Evolutionary conservation across 306 rosid species (phyloP).

Genomic region (Castanea mollissima): DNA sequence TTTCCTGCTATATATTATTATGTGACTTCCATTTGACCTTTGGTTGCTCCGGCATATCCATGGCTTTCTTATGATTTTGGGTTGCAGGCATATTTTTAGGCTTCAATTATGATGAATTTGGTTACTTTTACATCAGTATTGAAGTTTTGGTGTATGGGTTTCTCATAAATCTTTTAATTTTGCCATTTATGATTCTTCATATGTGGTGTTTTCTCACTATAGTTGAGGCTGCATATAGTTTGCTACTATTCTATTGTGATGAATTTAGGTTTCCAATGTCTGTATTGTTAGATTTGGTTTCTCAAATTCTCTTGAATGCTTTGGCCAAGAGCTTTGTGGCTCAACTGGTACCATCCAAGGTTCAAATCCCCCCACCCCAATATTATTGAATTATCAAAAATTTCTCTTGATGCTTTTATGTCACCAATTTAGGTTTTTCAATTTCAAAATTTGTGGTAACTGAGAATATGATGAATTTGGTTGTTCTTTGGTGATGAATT

Average conservation of each 20-base stretch:
- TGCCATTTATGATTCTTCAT: not conserved
- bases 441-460: not conserved
- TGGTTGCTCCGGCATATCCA: not conserved
- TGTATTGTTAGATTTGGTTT: not conserved
- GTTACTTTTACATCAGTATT: not conserved
- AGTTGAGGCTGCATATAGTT: not conserved
- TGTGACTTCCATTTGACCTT: not conserved
- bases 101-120: not conserved
- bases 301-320: not conserved
- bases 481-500: not conserved
- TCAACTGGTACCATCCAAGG: too few relatives aligned
- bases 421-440: not conserved
- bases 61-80: not conserved
- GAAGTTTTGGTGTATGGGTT: not conserved
- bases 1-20: not conserved
- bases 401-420: not conserved
- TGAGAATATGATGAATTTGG: too few relatives aligned
- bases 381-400: too few relatives aligned
- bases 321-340: too few relatives aligned
- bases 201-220: not conserved
- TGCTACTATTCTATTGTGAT: not conserved
- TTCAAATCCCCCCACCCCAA: too few relatives aligned
- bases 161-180: not conserved
- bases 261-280: not conserved
- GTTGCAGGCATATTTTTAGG: not conserved